Conservation (phyloP, 2,329 filamentous ascomycete genomes). For the Podosphaera xanthii region DNA sequence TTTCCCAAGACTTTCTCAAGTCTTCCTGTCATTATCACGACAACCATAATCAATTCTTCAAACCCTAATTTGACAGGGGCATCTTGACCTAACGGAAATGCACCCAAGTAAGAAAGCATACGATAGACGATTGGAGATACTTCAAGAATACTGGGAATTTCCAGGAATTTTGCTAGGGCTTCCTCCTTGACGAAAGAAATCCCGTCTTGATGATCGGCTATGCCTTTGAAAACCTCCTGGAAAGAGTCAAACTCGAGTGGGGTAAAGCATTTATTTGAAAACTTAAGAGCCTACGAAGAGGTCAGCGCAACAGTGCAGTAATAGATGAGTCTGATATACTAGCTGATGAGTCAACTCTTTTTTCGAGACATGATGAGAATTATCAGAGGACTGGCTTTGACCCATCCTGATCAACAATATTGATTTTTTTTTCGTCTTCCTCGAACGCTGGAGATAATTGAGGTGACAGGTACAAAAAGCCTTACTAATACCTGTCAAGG, state of each 20-base stretch:
- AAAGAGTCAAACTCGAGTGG: conserved; percentile 51
- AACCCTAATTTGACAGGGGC: conserved; percentile 47
- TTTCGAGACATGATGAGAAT: conserved; percentile 10
- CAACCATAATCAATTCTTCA: conserved; percentile 47
- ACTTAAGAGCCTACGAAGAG: conserved; percentile 29
- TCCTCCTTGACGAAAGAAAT: conserved; percentile 46
- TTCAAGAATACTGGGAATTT: conserved; percentile 45
- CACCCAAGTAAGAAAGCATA: conserved; percentile 46
- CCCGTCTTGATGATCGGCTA: conserved; percentile 39
- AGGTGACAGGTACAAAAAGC: too few species aligned
- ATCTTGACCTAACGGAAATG: conserved; percentile 50
- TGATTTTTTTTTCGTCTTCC: too few species aligned
- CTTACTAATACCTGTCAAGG: too few species aligned
- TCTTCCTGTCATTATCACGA: conserved; percentile 49
- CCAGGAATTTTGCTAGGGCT: conserved; percentile 47
- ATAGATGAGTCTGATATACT: conserved; percentile 7
- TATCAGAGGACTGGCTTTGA: conserved; percentile 15
- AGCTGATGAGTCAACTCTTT: conserved; percentile 16
- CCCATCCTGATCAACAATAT: conserved; percentile 10
- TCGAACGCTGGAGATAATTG: too few species aligned
- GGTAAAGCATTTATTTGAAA: conserved; percentile 48
- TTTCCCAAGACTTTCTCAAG: conserved; percentile 39
- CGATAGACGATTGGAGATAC: conserved; percentile 48
- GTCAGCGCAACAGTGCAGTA: conserved; percentile 2
- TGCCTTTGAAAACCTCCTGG: conserved; percentile 47